Evolutionary conservation across 805 yeast genomes (phyloP).

Genomic region (Nakazawaea sp.): DNA sequence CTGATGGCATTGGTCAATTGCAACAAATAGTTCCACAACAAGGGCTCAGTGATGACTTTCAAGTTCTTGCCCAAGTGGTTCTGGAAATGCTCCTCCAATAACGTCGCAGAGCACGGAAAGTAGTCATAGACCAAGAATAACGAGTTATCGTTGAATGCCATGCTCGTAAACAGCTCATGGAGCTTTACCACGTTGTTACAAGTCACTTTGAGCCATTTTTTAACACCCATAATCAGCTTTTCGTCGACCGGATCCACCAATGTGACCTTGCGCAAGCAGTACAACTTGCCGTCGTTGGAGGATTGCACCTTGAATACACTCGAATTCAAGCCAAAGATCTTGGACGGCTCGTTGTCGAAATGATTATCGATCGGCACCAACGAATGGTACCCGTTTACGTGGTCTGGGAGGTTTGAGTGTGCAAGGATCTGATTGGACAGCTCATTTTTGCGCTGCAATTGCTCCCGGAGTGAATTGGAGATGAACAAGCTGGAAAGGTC

Average conservation of each 20-base stretch:
- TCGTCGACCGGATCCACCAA: slow-evolving; percentile 34
- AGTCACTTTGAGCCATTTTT: slow-evolving; percentile 56
- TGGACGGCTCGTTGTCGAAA: slow-evolving; percentile 25
- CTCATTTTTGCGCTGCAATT: slow-evolving; percentile 66
- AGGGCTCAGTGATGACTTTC: slow-evolving; percentile 52
- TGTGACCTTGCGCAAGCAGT: slow-evolving; percentile 71
- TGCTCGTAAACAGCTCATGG: slow-evolving; percentile 79
- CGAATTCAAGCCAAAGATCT: slow-evolving; percentile 47
- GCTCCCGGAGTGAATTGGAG: slow-evolving; percentile 64
- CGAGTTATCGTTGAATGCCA: slow-evolving; percentile 77
- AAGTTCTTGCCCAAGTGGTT: slow-evolving; percentile 30
- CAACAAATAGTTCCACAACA: slow-evolving; percentile 68
- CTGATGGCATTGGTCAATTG: slow-evolving; percentile 69
- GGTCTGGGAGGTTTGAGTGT: slow-evolving; percentile 58
- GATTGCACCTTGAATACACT: slow-evolving; percentile 76
- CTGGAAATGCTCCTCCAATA: slow-evolving; percentile 61
- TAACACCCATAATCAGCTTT: slow-evolving; percentile 50
- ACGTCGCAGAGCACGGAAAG: slow-evolving; percentile 68
- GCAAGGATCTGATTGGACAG: slow-evolving; percentile 66
- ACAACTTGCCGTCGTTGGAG: slow-evolving; percentile 69
- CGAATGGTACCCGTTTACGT: slow-evolving; percentile 78
- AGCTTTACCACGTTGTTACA: slow-evolving; percentile 58
- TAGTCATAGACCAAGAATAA: slow-evolving; percentile 78
- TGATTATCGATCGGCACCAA: slow-evolving; percentile 71
- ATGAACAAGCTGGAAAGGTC: slow-evolving; percentile 65